Conservation (phyloP, 805 yeast genomes). For the Wickerhamomyces strasburgensis region DNA sequence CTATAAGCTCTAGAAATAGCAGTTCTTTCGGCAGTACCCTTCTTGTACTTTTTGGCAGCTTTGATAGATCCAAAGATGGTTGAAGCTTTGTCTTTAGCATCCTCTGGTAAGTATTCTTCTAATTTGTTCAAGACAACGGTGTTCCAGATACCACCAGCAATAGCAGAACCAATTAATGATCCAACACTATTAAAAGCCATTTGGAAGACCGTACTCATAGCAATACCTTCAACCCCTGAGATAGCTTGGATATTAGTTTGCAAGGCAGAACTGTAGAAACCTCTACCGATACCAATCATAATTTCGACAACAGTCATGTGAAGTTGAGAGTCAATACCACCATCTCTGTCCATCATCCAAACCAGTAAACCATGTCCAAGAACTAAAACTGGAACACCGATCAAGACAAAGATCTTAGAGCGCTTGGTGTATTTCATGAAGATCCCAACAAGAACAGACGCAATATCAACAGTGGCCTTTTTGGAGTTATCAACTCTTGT, state of each 20-base stretch:
- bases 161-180: constrained; percentile 26
- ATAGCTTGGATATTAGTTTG: constrained; percentile 27
- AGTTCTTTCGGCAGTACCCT: constrained; percentile 24
- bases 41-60: constrained; percentile 22
- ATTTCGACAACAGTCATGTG: constrained; percentile 19
- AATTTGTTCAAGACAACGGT: constrained; percentile 18
- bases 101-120: constrained; percentile 21
- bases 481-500: constrained; percentile 28
- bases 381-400: constrained; percentile 21
- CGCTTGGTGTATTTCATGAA: constrained; percentile 27
- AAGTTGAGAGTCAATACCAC: constrained; percentile 12
- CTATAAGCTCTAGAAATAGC: constrained; percentile 29
- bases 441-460: constrained; percentile 25
- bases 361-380: constrained; percentile 27
- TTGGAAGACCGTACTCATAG: constrained; percentile 30
- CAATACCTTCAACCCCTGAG: constrained; percentile 26
- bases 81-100: constrained; percentile 16
- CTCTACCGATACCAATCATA: constrained; percentile 28
- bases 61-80: constrained; percentile 24
- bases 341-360: constrained; percentile 22
- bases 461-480: constrained; percentile 25
- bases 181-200: constrained; percentile 26
- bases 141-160: constrained; percentile 29
- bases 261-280: constrained; percentile 21
- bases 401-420: constrained; percentile 23